Conservation (phyloP, 2,329 filamentous ascomycete species). For the Aureobasidium sp. region DNA sequence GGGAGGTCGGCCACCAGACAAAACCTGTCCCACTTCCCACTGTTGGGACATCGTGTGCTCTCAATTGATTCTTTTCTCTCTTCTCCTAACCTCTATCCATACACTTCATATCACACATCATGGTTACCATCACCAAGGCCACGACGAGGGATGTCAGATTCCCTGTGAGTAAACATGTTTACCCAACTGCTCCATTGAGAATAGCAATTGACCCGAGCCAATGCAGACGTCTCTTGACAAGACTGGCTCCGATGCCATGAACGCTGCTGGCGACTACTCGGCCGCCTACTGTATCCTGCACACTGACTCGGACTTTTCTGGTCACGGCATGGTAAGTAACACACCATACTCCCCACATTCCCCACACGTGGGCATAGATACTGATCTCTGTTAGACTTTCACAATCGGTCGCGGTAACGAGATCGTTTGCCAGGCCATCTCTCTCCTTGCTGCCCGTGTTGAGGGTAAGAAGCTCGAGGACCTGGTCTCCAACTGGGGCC, state of each 20-base stretch:
- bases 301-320: constrained; percentile 62
- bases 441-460: constrained; percentile 67
- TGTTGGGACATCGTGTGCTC: not conserved
- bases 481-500: constrained; percentile 71
- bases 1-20: not conserved
- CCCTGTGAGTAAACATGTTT: constrained; percentile 28
- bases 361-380: not conserved
- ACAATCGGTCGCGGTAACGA: constrained; percentile 87
- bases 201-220: constrained; percentile 3
- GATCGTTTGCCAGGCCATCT: constrained; percentile 78
- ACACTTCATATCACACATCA: constrained; percentile 17
- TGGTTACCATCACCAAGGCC: constrained; percentile 39
- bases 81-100: not conserved
- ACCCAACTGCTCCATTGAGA: not conserved
- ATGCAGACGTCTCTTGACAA: constrained; percentile 77
- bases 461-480: constrained; percentile 66
- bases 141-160: constrained; percentile 43
- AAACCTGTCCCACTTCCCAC: constrained; percentile 8
- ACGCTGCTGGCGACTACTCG: constrained; percentile 85
- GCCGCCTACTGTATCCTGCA: constrained; percentile 87
- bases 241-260: constrained; percentile 96
- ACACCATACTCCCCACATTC: not conserved
- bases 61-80: not conserved
- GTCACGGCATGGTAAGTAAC: constrained; percentile 64
- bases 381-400: constrained; percentile 45